phyloP scores from a whole-genome alignment of 495 filamentous ascomycete genomes.

The Hypoxylon lienhwacheense region DNA sequence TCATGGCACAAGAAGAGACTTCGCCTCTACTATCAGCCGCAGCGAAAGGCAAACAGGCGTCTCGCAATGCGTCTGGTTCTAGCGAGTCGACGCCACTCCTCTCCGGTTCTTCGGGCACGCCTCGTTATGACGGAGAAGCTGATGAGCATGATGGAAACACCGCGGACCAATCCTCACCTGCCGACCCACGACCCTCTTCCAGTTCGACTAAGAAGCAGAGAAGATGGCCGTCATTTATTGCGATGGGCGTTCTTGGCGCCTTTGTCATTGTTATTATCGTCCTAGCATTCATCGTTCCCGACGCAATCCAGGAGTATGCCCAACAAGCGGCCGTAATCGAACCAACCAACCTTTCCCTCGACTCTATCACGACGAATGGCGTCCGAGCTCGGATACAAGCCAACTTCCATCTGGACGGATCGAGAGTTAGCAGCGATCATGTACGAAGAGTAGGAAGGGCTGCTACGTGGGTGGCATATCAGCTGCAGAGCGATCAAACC shows the following conservation, averaged over 20 bases:
- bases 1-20: conserved; percentile 52
- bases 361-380: conserved; percentile 76
- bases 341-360: conserved; percentile 77
- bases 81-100: conserved; percentile 60
- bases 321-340: conserved; percentile 79
- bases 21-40: conserved; percentile 46
- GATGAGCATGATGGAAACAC: conserved; percentile 40
- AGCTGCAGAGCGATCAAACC: conserved; percentile 69
- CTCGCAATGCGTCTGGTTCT: conserved; percentile 33
- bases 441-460: conserved; percentile 74
- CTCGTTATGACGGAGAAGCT: conserved; percentile 52
- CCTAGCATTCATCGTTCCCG: conserved; percentile 77
- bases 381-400: conserved; percentile 77
- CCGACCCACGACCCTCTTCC: conserved; percentile 23
- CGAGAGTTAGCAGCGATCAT: conserved; percentile 65
- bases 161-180: conserved; percentile 35
- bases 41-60: conserved; percentile 37
- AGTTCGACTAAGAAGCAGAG: conserved; percentile 34
- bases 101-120: conserved; percentile 42
- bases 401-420: conserved; percentile 75
- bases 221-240: conserved; percentile 52
- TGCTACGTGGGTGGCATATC: conserved; percentile 77
- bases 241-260: conserved; percentile 46
- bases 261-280: conserved; percentile 51
- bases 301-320: conserved; percentile 79